Conservation (phyloP, 225 moss, liverwort and hornwort species). For the Sphagnum tenellum region DNA sequence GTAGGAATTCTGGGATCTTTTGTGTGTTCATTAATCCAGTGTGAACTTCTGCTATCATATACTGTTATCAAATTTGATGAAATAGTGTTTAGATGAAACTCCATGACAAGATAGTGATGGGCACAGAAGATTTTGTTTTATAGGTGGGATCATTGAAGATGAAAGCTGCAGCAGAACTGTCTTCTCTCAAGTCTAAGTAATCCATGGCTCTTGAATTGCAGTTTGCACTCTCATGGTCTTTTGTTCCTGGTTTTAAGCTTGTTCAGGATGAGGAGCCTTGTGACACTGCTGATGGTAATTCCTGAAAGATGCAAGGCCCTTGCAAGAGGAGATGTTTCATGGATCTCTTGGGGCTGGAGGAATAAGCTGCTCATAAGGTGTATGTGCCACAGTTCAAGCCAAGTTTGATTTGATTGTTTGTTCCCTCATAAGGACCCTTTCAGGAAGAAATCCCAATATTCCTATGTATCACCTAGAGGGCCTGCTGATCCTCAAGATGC, state of each 20-base stretch:
- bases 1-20: too few relatives aligned
- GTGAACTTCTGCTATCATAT: too few relatives aligned
- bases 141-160: too few relatives aligned
- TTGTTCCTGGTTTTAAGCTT: constrained; percentile 50
- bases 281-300: constrained; percentile 8
- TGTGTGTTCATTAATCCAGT: too few relatives aligned
- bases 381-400: constrained; percentile 33
- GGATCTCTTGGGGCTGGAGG: constrained; percentile 65
- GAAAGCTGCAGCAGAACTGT: too few relatives aligned
- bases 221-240: constrained; percentile 12
- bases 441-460: constrained; percentile 65
- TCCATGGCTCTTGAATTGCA: background rate
- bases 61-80: too few relatives aligned
- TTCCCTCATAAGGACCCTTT: constrained; percentile 43
- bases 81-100: too few relatives aligned
- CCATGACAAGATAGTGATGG: too few relatives aligned
- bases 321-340: constrained; percentile 69
- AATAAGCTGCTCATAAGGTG: constrained; percentile 58
- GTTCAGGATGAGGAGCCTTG: constrained; percentile 42
- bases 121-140: too few relatives aligned
- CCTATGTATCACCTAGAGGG: constrained; percentile 67
- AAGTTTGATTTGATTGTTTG: constrained; percentile 87
- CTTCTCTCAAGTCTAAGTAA: too few relatives aligned
- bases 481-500: constrained; percentile 54
- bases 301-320: constrained; percentile 15